Evolutionary conservation across 2,329 filamentous ascomycete genomes (phyloP).

Genomic region (Colletotrichum tropicicola): DNA sequence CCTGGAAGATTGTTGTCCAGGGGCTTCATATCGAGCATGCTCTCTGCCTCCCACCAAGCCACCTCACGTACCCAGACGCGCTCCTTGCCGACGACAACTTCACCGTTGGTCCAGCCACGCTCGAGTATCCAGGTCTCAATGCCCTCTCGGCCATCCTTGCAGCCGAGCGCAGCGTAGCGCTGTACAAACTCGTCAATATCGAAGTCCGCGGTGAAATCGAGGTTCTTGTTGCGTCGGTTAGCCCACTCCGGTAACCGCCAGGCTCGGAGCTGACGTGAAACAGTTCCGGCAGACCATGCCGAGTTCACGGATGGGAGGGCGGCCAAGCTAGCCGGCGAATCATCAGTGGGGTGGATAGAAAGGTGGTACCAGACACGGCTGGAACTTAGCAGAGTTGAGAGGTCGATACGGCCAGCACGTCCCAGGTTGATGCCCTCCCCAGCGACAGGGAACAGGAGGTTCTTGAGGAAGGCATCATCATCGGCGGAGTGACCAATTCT

Average conservation of each 20-base stretch:
- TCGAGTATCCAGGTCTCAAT: constrained; percentile 95
- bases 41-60: constrained; percentile 98
- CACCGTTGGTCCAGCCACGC: constrained; percentile 97
- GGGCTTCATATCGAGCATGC: constrained; percentile 90
- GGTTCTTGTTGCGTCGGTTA: constrained; percentile 87
- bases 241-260: constrained; percentile 98
- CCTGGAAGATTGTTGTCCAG: constrained; percentile 51
- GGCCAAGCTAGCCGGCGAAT: constrained; percentile 79
- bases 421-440: constrained; percentile 85
- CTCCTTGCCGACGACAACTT: constrained; percentile 89
- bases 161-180: constrained; percentile 85
- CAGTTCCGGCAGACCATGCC: constrained; percentile 90
- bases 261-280: constrained; percentile 90
- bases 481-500: constrained; percentile 86
- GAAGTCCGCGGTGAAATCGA: constrained; percentile 97
- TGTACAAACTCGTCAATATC: constrained; percentile 91
- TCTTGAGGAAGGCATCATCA: constrained; percentile 82
- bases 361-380: constrained; percentile 97
- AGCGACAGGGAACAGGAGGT: constrained; percentile 80
- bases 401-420: constrained; percentile 79
- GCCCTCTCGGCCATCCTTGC: constrained; percentile 88
- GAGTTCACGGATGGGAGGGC: constrained; percentile 77
- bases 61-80: constrained; percentile 94
- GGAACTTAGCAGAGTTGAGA: constrained; percentile 77
- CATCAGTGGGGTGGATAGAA: constrained; percentile 89